phyloP scores from a whole-genome alignment of 2,329 filamentous ascomycete genomes.

The Fusarium sp. region DNA sequence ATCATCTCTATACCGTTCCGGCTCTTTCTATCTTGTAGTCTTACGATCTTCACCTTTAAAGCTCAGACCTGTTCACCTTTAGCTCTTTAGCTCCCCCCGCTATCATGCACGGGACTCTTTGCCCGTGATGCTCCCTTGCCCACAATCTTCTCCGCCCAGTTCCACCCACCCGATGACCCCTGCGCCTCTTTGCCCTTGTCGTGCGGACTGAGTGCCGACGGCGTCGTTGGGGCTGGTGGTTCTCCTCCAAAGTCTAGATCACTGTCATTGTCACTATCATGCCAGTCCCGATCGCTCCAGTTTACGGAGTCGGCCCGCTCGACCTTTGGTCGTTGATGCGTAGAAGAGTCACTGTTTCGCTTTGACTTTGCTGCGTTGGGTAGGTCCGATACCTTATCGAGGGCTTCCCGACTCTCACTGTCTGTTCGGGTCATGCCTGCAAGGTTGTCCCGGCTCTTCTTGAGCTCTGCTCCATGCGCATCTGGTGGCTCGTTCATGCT shows the following conservation, averaged over 20 bases:
- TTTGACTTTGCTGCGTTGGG: conserved; percentile 47
- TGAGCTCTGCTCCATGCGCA: conserved; percentile 74
- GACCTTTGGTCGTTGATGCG: conserved; percentile 24
- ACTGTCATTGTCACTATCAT: conserved; percentile 44
- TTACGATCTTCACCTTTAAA: conserved; percentile 9
- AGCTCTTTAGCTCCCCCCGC: conserved; percentile 23
- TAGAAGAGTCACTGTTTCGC: conserved; percentile 39
- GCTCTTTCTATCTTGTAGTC: conserved; percentile 17
- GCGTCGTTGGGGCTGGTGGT: conserved; percentile 28
- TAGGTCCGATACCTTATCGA: conserved; percentile 61
- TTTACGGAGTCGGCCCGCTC: conserved; percentile 64
- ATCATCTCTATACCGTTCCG: conserved; percentile 23
- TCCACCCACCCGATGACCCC: conserved; percentile 54
- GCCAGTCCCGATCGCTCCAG: conserved; percentile 66
- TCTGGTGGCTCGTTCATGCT: conserved; percentile 66
- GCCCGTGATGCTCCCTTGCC: conserved; percentile 54
- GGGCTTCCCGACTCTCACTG: conserved; percentile 52
- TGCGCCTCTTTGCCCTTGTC: conserved; percentile 41
- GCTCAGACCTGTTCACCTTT: conserved; percentile 5
- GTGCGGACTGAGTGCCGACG: conserved; percentile 28
- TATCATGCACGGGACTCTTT: conserved; percentile 46
- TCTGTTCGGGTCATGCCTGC: conserved; percentile 38
- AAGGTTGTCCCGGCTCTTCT: conserved; percentile 45
- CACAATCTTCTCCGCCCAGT: conserved; percentile 67
- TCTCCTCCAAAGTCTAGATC: conserved; percentile 46